These are phyloP conservation scores for Tolypocladium nubicola DNA, from an alignment of 2,329 filamentous ascomycete genomes.

Conservation along the genomic window DNA sequence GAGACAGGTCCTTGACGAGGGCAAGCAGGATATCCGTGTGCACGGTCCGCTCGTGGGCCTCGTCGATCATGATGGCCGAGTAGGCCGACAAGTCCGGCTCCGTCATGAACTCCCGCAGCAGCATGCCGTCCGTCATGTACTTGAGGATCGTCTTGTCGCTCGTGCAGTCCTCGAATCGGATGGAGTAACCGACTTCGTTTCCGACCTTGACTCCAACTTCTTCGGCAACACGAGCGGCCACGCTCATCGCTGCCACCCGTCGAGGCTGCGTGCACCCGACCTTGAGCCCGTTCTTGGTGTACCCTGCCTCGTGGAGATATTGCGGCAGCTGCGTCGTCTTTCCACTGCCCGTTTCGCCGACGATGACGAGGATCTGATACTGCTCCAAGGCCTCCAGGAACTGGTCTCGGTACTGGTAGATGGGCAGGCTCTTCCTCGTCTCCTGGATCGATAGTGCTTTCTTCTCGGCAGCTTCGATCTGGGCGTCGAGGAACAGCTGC, in stretches of 20 bases:
- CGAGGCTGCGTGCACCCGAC: conserved; percentile 91
- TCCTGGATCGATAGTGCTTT: conserved; percentile 85
- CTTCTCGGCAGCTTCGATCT: conserved; percentile 80
- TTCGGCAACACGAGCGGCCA: conserved; percentile 90
- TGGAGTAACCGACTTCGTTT: conserved; percentile 86
- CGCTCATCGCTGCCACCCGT: conserved; percentile 93
- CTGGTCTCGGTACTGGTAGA: conserved; percentile 78
- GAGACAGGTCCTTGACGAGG: conserved; percentile 77
- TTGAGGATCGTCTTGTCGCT: conserved; percentile 86
- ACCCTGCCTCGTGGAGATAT: conserved; percentile 85
- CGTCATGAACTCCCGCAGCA: conserved; percentile 80
- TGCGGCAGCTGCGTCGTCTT: conserved; percentile 95
- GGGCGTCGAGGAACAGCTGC: conserved; percentile 65
- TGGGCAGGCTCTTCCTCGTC: conserved; percentile 79
- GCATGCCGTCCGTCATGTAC: conserved; percentile 97
- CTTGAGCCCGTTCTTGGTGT: conserved; percentile 73
- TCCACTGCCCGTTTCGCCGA: conserved; percentile 88
- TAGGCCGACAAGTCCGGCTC: conserved; percentile 78
- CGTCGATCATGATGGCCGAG: conserved; percentile 88
- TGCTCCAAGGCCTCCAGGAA: conserved; percentile 79
- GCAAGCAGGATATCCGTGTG: conserved; percentile 85
- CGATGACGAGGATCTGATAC: conserved; percentile 81
- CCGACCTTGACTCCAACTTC: conserved; percentile 87
- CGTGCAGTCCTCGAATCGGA: conserved; percentile 89
- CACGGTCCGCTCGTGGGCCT: conserved; percentile 89